A percentile compares a stretch with the other conserved stretches of the same genome.
Conservation (phyloP, 2,329 filamentous ascomycete genomes). For the Lojkania enalia region DNA sequence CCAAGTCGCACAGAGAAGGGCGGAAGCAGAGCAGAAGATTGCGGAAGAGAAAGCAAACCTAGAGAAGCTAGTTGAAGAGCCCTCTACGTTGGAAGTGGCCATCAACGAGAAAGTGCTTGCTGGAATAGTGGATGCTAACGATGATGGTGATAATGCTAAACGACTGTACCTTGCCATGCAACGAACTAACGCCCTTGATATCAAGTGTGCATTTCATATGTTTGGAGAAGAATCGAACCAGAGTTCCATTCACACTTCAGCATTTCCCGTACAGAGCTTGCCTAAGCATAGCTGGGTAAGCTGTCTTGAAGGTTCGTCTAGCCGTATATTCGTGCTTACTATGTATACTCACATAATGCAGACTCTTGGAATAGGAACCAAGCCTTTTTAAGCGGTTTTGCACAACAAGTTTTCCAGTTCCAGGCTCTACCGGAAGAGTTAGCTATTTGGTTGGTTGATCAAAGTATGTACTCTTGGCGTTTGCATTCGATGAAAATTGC, state of each 20-base stretch:
- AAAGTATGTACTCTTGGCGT: slow-evolving; percentile 30
- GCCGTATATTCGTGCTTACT: not conserved
- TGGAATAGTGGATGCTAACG: slow-evolving; percentile 60
- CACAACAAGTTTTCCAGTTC: slow-evolving; percentile 42
- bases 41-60: slow-evolving; percentile 30
- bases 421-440: slow-evolving; percentile 44
- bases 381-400: slow-evolving; percentile 49
- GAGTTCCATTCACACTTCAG: slow-evolving; percentile 1
- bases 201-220: slow-evolving; percentile 61
- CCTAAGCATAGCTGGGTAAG: slow-evolving; percentile 38
- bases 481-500: not conserved
- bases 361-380: slow-evolving; percentile 36
- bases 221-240: slow-evolving; percentile 38
- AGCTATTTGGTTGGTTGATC: slow-evolving; percentile 49
- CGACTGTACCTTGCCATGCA: slow-evolving; percentile 61
- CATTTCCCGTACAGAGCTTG: slow-evolving; percentile 26
- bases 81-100: slow-evolving; percentile 4
- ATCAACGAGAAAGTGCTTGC: slow-evolving; percentile 33
- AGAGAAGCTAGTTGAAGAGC: slow-evolving; percentile 22
- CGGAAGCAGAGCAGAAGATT: slow-evolving; percentile 31
- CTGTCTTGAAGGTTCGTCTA: slow-evolving; percentile 38
- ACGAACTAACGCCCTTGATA: slow-evolving; percentile 62
- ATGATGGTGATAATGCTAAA: slow-evolving; percentile 67
- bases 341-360: slow-evolving; percentile 17
- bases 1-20: slow-evolving; percentile 26